phyloP scores from a whole-genome alignment of 208 protist genomes.

The Acanthamoeba sp. region DNA sequence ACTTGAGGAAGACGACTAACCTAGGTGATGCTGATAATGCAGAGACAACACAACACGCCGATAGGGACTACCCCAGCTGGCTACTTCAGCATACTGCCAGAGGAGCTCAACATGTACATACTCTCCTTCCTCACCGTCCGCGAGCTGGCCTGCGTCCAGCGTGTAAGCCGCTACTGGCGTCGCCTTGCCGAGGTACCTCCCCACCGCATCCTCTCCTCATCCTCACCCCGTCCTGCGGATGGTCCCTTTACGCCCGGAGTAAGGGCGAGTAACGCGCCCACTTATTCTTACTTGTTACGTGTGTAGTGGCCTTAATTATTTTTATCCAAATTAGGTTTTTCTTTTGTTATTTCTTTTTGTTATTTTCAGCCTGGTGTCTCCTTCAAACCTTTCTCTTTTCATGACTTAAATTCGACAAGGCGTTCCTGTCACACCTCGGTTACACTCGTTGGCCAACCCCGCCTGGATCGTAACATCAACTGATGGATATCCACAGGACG shows the following conservation, averaged over 20 bases:
- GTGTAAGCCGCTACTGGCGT: constrained; percentile 44
- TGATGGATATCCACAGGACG: no score
- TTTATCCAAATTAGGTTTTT: neutral
- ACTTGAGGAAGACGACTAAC: no score
- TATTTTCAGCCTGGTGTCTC: neutral
- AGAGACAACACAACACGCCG: constrained; percentile 48
- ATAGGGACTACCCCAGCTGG: neutral
- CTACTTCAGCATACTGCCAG: constrained; percentile 41
- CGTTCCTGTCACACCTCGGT: neutral
- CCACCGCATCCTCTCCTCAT: neutral
- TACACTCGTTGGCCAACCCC: no score
- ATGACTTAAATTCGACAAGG: no score
- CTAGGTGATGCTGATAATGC: no score
- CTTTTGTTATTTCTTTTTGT: neutral
- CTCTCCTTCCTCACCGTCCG: constrained; percentile 31
- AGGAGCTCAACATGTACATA: constrained; percentile 51
- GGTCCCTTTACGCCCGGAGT: no score
- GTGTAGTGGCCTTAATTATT: neutral
- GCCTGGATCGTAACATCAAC: no score
- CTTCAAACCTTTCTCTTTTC: neutral
- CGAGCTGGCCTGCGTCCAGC: neutral
- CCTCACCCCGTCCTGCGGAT: neutral
- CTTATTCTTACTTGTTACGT: neutral
- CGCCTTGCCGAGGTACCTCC: neutral
- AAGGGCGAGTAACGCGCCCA: neutral